phyloP scores from a whole-genome alignment of 495 filamentous ascomycete species.

The Penicillium flavigenum region DNA sequence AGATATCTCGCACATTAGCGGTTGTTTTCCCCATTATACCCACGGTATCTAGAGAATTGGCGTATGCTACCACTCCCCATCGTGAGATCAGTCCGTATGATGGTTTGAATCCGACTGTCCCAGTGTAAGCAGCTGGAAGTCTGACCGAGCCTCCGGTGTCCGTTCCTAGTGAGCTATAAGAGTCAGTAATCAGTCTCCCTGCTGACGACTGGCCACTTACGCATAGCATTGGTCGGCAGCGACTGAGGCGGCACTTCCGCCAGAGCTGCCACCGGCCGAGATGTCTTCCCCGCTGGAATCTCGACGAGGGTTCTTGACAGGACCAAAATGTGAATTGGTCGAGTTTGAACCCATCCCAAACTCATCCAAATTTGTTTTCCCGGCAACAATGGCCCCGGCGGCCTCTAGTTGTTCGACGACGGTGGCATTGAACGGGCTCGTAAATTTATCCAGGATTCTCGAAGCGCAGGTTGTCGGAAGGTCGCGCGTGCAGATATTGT shows the following conservation, averaged over 20 bases:
- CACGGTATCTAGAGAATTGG: slow-evolving; percentile 93
- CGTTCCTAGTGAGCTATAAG: slow-evolving; percentile 73
- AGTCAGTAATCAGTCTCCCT: neutral
- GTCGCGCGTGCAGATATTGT: slow-evolving; percentile 77
- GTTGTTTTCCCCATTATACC: slow-evolving; percentile 67
- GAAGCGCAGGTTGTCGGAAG: slow-evolving; percentile 81
- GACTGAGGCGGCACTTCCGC: slow-evolving; percentile 88
- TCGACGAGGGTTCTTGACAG: slow-evolving; percentile 52
- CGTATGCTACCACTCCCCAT: slow-evolving; percentile 91
- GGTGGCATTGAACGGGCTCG: slow-evolving; percentile 80
- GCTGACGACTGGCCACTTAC: slow-evolving; percentile 31
- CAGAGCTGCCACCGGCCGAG: slow-evolving; percentile 89
- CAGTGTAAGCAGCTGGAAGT: slow-evolving; percentile 87
- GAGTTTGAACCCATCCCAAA: slow-evolving; percentile 98
- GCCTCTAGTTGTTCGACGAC: slow-evolving; percentile 66
- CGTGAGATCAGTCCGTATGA: slow-evolving; percentile 82
- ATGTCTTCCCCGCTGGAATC: slow-evolving; percentile 33
- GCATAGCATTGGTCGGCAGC: slow-evolving; percentile 66
- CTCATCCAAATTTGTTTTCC: slow-evolving; percentile 93
- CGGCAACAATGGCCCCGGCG: slow-evolving; percentile 64
- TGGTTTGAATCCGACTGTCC: slow-evolving; percentile 88
- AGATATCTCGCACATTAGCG: slow-evolving; percentile 50
- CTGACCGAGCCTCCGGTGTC: slow-evolving; percentile 94
- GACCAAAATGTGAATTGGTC: slow-evolving; percentile 67
- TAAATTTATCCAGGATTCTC: slow-evolving; percentile 64